These are phyloP conservation scores for Starmerella floricola DNA, from an alignment of 805 yeast species.

Conservation along the genomic window DNA sequence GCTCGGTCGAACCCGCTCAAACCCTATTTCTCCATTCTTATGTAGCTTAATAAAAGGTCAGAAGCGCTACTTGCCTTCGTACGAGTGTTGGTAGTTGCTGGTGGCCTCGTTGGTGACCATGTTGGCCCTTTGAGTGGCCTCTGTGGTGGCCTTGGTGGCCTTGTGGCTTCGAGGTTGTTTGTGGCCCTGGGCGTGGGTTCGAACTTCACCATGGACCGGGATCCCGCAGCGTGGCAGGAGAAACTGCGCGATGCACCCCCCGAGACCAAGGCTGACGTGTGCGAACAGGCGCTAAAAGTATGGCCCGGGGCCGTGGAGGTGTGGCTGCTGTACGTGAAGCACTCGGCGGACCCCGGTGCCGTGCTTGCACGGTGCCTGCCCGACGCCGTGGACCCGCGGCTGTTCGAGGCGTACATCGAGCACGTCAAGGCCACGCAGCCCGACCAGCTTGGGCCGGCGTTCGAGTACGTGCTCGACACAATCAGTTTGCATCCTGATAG, in stretches of 20 bases:
- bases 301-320: constrained; percentile 59
- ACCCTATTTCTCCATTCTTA: too few species aligned
- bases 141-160: too few species aligned
- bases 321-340: constrained; percentile 64
- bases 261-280: constrained; percentile 3
- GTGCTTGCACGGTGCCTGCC: constrained; percentile 55
- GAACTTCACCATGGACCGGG: constrained; percentile 1
- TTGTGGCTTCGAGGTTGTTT: too few species aligned
- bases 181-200: too few species aligned
- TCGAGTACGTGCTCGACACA: constrained; percentile 63
- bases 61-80: too few species aligned
- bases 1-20: too few species aligned
- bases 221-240: constrained; percentile 9
- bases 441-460: constrained; percentile 81
- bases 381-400: constrained; percentile 46
- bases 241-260: neutral
- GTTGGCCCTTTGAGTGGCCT: too few species aligned
- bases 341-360: constrained; percentile 42
- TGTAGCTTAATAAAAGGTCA: too few species aligned
- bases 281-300: constrained; percentile 43
- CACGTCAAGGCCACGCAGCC: constrained; percentile 62
- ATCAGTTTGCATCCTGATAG: constrained; percentile 71
- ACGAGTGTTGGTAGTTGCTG: too few species aligned
- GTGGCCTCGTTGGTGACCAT: too few species aligned
- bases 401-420: constrained; percentile 68